Evolutionary conservation across 1,284 basidiomycete species (phyloP).

Genomic region (Coniferiporia weirii): DNA sequence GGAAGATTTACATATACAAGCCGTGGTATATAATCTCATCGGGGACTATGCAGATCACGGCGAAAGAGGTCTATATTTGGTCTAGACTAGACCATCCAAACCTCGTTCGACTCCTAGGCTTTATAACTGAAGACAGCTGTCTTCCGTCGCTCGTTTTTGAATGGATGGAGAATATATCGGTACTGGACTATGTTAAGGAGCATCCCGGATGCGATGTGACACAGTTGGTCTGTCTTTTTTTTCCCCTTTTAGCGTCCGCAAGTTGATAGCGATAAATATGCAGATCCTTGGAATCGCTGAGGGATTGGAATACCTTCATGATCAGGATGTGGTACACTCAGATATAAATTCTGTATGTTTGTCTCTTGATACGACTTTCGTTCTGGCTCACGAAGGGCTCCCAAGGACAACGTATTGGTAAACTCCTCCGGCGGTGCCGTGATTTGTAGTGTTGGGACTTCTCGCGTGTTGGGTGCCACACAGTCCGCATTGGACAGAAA

Average conservation of each 20-base stretch:
- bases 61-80: conserved; percentile 2
- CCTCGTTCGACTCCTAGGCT: conserved; percentile 4
- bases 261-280: not conserved
- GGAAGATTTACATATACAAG: no score
- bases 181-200: not conserved
- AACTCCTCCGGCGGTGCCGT: not conserved
- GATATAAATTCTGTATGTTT: conserved; percentile 8
- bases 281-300: not conserved
- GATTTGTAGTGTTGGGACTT: not conserved
- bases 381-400: not conserved
- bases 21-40: no score
- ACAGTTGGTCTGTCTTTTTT: not conserved
- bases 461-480: not conserved
- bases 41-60: not conserved
- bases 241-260: not conserved
- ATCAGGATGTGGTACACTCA: not conserved
- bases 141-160: conserved; percentile 3
- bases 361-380: not conserved
- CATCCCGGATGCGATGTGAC: not conserved
- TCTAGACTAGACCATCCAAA: not conserved
- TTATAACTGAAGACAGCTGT: not conserved
- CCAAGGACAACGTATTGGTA: conserved; percentile 9
- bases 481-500: not conserved
- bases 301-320: conserved; percentile 4
- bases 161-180: conserved; percentile 3